Evolutionary conservation across 2,329 filamentous ascomycete genomes (phyloP).

Genomic region (Fusarium sp.): DNA sequence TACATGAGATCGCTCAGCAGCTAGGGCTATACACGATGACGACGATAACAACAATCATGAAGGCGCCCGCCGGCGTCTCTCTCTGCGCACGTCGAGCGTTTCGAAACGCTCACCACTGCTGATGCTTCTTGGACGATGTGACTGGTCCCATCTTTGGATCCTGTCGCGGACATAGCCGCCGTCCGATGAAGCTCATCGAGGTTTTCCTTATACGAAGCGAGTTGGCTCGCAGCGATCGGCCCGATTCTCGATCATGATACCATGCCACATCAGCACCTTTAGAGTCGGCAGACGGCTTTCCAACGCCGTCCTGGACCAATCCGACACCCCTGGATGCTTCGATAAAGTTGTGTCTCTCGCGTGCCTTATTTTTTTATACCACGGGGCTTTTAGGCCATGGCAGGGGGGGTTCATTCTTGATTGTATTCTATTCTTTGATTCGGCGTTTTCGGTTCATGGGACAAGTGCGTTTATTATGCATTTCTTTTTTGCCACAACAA

Average conservation of each 20-base stretch:
- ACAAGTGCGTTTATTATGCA: conserved; percentile 6
- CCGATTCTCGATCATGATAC: background rate
- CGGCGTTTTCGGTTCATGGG: conserved; percentile 29
- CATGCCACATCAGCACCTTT: conserved; percentile 1
- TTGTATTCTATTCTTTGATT: conserved; percentile 23
- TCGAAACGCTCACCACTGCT: background rate
- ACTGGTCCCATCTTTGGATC: background rate
- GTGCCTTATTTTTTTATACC: conserved; percentile 1
- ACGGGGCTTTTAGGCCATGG: conserved; percentile 18
- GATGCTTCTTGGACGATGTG: background rate
- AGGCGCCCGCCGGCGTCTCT: background rate
- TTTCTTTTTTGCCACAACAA: conserved; percentile 1
- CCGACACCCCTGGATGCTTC: background rate
- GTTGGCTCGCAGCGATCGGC: background rate
- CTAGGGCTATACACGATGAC: conserved; percentile 13
- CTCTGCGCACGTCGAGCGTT: conserved; percentile 5
- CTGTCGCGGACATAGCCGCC: background rate
- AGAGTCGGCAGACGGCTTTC: background rate
- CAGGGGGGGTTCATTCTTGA: conserved; percentile 2
- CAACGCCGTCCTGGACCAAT: conserved; percentile 1
- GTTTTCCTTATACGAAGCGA: background rate
- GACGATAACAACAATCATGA: background rate
- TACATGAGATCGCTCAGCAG: conserved; percentile 47
- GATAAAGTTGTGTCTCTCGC: background rate
- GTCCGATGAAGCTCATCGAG: background rate